Base-by-base conservation (phyloP, 352 stramenopile genomes). In the Phytophthora multivora region DNA sequence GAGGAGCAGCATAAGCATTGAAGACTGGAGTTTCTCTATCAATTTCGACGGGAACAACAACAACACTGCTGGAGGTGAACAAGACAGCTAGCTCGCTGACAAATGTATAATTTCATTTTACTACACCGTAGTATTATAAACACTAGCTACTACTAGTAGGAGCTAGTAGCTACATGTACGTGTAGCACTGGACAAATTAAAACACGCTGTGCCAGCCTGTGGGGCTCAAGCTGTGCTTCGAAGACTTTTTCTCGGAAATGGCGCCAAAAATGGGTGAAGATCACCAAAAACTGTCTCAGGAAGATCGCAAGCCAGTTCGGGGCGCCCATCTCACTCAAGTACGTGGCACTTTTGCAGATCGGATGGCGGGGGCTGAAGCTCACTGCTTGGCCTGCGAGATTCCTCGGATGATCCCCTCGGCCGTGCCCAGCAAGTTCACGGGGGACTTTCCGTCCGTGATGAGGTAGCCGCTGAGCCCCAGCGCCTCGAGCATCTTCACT, bases 361-460 rank as follows among this genome's bases (percentile, higher is more conserved):
- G 45, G 42, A 9, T 66, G 58, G 41, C 33, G 23, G 13, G 12
- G 31, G 8, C 33, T 18, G 26, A 46, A 35, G 21, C 19, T 61
- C 36, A 66, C 19, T 61, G 55, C 21, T 70, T 35, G 0, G 62
- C 71, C 30, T 79, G 77, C 18, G 83, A 74, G 68, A 91, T 91
- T 42, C 80, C 80, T 51, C 77, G 84, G 53, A 91, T 90, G 63
- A 91, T 77, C 10, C 80, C 79, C 47, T 91, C 81, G 11, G 83
- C 85, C 4, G 84, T 90, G 58, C 77, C 82, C 46, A 93, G 54
- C 47, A 91, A 65, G 57, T 93, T 91, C 48, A 93, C 79, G 18
- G 84, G 84, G 16, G 77, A 90, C 71, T 91, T 93, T 57, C 84
- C 84, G 59, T 93, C 84, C 26, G 84, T 93, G 66, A 93, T 90